phyloP scores from a whole-genome alignment of 768 basidiomycete species.

The Obba rivulosa region DNA sequence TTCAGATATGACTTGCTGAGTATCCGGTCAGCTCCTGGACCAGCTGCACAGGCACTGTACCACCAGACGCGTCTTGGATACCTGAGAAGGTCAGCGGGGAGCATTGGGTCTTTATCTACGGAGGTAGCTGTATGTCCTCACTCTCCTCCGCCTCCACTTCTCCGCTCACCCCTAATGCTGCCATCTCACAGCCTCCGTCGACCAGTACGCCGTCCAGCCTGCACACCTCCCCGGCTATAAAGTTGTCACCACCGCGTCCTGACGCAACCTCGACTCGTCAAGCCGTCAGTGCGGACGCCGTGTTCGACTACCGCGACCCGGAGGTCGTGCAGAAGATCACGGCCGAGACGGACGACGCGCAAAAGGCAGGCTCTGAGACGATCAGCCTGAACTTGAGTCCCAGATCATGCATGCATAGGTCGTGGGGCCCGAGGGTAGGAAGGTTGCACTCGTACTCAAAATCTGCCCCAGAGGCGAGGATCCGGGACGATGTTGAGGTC shows the following conservation, averaged over 20 bases:
- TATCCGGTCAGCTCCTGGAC: constrained; percentile 14
- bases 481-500: constrained; percentile 12
- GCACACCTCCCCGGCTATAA: constrained; percentile 24
- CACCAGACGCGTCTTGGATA: constrained; percentile 15
- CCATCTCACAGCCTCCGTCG: constrained; percentile 28
- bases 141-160: not conserved
- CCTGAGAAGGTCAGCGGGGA: constrained; percentile 9
- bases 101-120: constrained; percentile 22
- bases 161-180: constrained; percentile 4
- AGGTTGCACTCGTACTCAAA: constrained; percentile 5
- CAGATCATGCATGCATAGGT: constrained; percentile 5
- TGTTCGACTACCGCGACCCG: constrained; percentile 21
- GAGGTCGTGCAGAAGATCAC: constrained; percentile 15
- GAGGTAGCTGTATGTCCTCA: constrained; percentile 18
- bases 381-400: constrained; percentile 5
- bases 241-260: constrained; percentile 28
- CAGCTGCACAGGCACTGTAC: constrained; percentile 20
- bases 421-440: constrained; percentile 4
- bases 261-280: constrained; percentile 29
- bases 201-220: constrained; percentile 23
- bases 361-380: constrained; percentile 10
- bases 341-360: constrained; percentile 6
- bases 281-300: constrained; percentile 30
- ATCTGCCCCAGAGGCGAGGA: constrained; percentile 2
- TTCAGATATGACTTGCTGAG: not conserved